Conservation (phyloP, 2,329 filamentous ascomycete genomes). For the Lizonia empirigonia region DNA sequence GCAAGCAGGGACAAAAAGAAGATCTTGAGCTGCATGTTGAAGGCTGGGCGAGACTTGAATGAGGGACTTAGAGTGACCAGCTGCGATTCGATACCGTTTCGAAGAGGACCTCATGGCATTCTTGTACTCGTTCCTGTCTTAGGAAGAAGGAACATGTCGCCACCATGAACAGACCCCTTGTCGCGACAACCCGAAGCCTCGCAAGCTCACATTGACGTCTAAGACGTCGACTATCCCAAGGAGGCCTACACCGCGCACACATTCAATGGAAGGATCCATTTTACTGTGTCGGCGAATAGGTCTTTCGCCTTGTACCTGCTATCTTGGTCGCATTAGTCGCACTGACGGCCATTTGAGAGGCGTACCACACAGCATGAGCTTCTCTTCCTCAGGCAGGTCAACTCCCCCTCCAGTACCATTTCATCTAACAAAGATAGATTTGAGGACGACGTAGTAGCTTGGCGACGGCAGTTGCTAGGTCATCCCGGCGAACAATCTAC, state of each 20-base stretch:
- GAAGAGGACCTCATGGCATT: neutral
- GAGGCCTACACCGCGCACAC: conserved; percentile 8
- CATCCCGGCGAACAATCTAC: neutral
- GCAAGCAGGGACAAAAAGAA: conserved; percentile 16
- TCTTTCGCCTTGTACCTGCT: conserved; percentile 10
- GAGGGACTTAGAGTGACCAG: conserved; percentile 12
- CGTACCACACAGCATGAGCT: conserved; percentile 1
- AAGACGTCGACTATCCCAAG: conserved; percentile 12
- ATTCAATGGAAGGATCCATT: neutral
- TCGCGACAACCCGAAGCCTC: conserved; percentile 3
- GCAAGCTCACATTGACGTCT: neutral
- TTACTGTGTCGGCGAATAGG: neutral
- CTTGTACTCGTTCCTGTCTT: conserved; percentile 6
- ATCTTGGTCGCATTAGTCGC: conserved; percentile 5
- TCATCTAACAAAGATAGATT: conserved; percentile 4
- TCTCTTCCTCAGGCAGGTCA: conserved; percentile 16
- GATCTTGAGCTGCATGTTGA: conserved; percentile 19
- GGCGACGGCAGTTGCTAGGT: conserved; percentile 7
- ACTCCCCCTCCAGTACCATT: conserved; percentile 4
- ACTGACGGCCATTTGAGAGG: neutral
- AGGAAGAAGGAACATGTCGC: neutral
- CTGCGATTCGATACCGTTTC: conserved; percentile 16
- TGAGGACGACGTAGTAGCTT: neutral
- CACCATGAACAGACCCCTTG: neutral
- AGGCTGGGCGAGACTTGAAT: neutral